Base-by-base conservation (phyloP, 345 rosid species). In the Erysimum cheiranthoides region DNA sequence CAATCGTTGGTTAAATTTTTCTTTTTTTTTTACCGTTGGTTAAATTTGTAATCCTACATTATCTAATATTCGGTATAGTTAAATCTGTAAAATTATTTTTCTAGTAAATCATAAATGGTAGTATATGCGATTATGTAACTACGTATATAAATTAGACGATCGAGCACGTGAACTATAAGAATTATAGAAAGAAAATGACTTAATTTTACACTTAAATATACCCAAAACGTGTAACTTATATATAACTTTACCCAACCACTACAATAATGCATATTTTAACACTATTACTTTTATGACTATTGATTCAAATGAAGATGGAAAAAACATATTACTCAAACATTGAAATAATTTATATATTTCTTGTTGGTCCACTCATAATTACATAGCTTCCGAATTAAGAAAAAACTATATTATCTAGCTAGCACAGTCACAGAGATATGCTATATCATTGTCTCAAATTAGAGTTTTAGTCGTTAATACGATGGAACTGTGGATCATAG, bases 171-270 rank as follows among this genome's bases (percentile, higher is more conserved):
- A 62, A 31, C 11, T 31, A 14, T 16, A 61, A 49, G 59, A 71
- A 61, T 16, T 36, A 25, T 0, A 27, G n/a, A 25, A 58, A 43
- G 0, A 54, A 47, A 36, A 36, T 7, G 6, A 38, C 40, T 63
- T 64, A 31, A 32, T 43, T 42, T 34, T 18, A 21, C 64, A 18
- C 13, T 64, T 63, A 9, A 21, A 63, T 58, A 32, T 40, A 63
- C 70, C 27, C 35, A 63, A 53, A 62, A 52, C 76, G 62, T 61
- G 68, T 11, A 42, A 49, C 50, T 27, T 49, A 8, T 17, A 7
- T 63, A 31, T 30, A 21, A 28, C 10, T 63, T 42, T 40, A 52
- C 54, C 35, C 9, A 63, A 34, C 56, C 36, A 53, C 54, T 31
- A 51, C 56, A 6, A 11, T 52, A 61, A 49, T 36, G 5, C 30